Evolutionary conservation across 1,284 basidiomycete species (phyloP).

Genomic region (Dichomitus squalens): DNA sequence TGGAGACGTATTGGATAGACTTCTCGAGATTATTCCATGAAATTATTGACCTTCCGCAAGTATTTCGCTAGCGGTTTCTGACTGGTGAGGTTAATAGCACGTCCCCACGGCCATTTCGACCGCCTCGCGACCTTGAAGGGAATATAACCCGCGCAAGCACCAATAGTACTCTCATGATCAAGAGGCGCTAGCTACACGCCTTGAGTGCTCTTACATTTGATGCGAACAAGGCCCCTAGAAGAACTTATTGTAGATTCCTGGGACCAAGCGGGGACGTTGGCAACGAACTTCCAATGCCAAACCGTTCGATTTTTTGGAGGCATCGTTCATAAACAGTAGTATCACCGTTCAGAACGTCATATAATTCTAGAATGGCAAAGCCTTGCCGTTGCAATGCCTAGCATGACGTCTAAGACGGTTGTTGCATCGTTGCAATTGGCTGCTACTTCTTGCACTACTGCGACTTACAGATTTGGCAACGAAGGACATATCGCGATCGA

Average conservation of each 20-base stretch:
- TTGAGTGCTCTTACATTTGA: no score
- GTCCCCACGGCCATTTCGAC: no score
- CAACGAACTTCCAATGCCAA: slow-evolving; percentile 1
- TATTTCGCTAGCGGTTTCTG: no score
- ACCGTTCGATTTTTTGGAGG: not conserved
- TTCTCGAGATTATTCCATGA: no score
- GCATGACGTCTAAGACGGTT: not conserved
- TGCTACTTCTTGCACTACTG: not conserved
- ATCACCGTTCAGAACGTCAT: not conserved
- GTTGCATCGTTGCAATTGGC: not conserved
- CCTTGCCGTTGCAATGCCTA: slow-evolving; percentile 4
- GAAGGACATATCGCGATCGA: not conserved
- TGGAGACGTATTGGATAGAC: no score
- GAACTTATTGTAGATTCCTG: not conserved
- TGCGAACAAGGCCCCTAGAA: not conserved
- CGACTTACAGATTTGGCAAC: not conserved
- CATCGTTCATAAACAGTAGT: slow-evolving; percentile 11
- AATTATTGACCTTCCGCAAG: no score
- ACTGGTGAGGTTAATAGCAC: no score
- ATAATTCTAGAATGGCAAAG: not conserved
- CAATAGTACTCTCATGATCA: no score
- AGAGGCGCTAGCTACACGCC: no score
- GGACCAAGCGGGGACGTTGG: not conserved
- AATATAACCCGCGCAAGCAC: no score
- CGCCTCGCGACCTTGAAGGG: no score